Base-by-base conservation (phyloP, 2,329 filamentous ascomycete genomes). In the Stachybotrys elegans region DNA sequence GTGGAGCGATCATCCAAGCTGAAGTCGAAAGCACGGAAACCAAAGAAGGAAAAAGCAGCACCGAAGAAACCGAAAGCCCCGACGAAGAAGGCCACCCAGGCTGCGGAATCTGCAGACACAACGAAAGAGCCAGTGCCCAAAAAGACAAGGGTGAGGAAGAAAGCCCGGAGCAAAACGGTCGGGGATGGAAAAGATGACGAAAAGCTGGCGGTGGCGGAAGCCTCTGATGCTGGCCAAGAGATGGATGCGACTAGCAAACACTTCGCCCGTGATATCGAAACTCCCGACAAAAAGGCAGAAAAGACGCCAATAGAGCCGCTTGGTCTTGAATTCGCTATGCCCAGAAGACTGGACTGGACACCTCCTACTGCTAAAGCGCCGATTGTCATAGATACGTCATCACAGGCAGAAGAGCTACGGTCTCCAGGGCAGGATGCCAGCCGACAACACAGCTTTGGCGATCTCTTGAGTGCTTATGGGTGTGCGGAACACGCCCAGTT, bases 271-370 rank as follows among this genome's bases (percentile, higher is more conserved):
- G 8, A n/a, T n/a, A n/a, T n/a, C n/a, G n/a, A n/a, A n/a, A n/a
- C n/a, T n/a, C n/a, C n/a, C n/a, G n/a, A n/a, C n/a, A n/a, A n/a
- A n/a, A n/a, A n/a, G n/a, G n/a, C n/a, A n/a, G n/a, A n/a, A n/a
- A n/a, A n/a, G n/a, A n/a, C n/a, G n/a, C n/a, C 16, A 14, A 43
- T 58, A n/a, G 65, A 66, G 40, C 56, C 66, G 1, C 51, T 70
- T 3, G 53, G 61, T 17, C 46, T 73, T 8, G 72, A 76, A 42
- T 61, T 59, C 37, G 85, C 84, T 7, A 59, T 76, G 21, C 68
- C 66, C 37, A 71, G 85, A 47, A 73, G 80, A 47, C 56, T 66
- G 13, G 73, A 83, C 46, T 90, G 86, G 86, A 90, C 86, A 1
- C 86, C 84, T 65, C 68, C 0, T 52, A 44, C 7, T 31, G 49